Percentiles rank a stretch among this genome's conserved stretches.
phyloP scores from a whole-genome alignment of 768 basidiomycete genomes.

The Tulasnella sp. region DNA sequence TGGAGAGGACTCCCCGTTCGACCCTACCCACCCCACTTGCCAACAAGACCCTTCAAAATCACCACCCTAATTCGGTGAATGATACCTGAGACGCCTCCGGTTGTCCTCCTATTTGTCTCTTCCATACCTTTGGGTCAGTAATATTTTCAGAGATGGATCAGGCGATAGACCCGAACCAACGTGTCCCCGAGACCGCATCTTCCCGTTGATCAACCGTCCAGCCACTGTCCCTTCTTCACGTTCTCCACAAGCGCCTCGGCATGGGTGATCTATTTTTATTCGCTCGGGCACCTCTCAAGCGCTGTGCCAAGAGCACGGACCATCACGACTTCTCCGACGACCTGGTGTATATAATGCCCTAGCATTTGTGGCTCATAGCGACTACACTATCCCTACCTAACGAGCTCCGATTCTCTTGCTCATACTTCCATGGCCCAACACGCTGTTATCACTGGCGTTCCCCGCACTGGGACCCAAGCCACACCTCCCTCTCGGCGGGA shows the following conservation, averaged over 20 bases:
- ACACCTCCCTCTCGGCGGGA: constrained; percentile 34
- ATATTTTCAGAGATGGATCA: background rate
- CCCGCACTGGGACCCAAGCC: background rate
- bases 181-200: background rate
- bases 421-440: constrained; percentile 7
- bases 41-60: background rate
- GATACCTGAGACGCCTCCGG: background rate
- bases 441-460: constrained; percentile 7
- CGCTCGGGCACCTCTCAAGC: background rate
- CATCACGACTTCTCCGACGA: background rate
- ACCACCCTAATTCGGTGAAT: background rate
- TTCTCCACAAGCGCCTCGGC: background rate
- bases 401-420: background rate
- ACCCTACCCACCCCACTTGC: background rate
- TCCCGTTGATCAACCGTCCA: background rate
- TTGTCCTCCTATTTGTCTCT: background rate
- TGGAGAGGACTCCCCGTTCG: background rate
- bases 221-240: background rate
- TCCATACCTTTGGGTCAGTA: background rate
- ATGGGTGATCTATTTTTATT: background rate
- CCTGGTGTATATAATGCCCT: background rate
- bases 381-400: background rate
- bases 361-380: background rate
- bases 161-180: background rate
- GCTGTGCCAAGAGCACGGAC: background rate